Evolutionary conservation across 441 rosid genomes (phyloP).

Genomic region (Corymbia calophylla): DNA sequence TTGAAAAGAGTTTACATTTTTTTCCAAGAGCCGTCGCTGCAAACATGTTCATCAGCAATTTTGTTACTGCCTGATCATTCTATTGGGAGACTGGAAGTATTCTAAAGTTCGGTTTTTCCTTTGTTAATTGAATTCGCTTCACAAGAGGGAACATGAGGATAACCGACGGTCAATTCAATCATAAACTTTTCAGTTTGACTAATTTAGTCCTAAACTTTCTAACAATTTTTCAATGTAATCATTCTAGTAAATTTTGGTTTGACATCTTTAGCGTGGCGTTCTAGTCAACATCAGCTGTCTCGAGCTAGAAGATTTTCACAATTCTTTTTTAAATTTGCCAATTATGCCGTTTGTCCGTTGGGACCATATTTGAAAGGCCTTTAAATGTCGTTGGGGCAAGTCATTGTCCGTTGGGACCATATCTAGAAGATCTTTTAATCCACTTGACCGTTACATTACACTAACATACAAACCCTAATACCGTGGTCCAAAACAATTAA

Average conservation of each 20-base stretch:
- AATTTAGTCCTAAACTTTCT: background rate
- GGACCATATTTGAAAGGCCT: background rate
- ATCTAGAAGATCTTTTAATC: background rate
- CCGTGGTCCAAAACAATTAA: background rate
- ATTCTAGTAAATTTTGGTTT: accelerated
- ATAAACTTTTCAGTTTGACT: accelerated
- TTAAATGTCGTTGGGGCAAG: no score
- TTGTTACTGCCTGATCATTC: background rate
- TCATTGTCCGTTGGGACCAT: no score
- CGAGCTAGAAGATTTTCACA: background rate
- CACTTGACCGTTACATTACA: background rate
- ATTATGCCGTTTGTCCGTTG: background rate
- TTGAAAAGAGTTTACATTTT: background rate
- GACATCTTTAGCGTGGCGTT: accelerated
- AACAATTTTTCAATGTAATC: background rate
- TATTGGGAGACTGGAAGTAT: background rate
- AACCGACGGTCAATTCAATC: background rate
- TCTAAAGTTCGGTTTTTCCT: background rate
- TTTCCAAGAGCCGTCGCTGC: background rate
- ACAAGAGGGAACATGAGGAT: background rate
- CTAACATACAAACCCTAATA: background rate
- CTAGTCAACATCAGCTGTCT: no score
- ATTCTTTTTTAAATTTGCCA: background rate
- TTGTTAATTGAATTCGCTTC: background rate
- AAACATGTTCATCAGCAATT: background rate